A percentile compares a stretch with the other conserved stretches of the same genome.
phyloP scores from a whole-genome alignment of 176 grass and related monocot genomes.

The Rhipidocladum racemiflorum region DNA sequence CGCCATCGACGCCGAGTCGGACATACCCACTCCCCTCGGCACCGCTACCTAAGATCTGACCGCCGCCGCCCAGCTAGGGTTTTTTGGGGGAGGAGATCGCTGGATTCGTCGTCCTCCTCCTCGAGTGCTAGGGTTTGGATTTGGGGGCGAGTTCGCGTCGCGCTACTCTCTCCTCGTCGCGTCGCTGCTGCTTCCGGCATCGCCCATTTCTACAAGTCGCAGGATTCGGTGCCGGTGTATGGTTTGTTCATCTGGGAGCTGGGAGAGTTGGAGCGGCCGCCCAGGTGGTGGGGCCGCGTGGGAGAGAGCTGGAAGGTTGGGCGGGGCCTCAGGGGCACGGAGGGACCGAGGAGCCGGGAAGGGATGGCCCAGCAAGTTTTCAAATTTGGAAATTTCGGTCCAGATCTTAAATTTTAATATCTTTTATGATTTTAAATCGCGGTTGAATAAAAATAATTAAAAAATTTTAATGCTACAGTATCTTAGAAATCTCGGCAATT shows the following conservation, averaged over 20 bases:
- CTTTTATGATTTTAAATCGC: too few relatives aligned
- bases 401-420: too few relatives aligned
- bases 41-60: slow-evolving; percentile 24
- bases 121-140: slow-evolving; percentile 34
- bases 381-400: too few relatives aligned
- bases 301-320: background rate
- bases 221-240: slow-evolving; percentile 43
- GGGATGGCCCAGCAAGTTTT: too few relatives aligned
- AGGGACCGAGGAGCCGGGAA: too few relatives aligned
- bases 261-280: slow-evolving; percentile 5
- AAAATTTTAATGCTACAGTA: too few relatives aligned
- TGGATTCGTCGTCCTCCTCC: background rate
- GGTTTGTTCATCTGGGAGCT: slow-evolving; percentile 23
- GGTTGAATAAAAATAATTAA: too few relatives aligned
- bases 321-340: too few relatives aligned
- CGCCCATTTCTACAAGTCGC: slow-evolving; percentile 43
- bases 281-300: slow-evolving; percentile 14
- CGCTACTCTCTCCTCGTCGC: slow-evolving; percentile 20
- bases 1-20: slow-evolving; percentile 60
- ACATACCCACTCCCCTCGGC: slow-evolving; percentile 37
- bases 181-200: slow-evolving; percentile 22
- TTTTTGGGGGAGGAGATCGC: slow-evolving; percentile 5
- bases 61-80: slow-evolving; percentile 7
- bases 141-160: slow-evolving; percentile 3
- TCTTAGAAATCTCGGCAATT: too few relatives aligned